Conservation (phyloP, 352 stramenopile genomes). For the Plasmopara viticola region DNA sequence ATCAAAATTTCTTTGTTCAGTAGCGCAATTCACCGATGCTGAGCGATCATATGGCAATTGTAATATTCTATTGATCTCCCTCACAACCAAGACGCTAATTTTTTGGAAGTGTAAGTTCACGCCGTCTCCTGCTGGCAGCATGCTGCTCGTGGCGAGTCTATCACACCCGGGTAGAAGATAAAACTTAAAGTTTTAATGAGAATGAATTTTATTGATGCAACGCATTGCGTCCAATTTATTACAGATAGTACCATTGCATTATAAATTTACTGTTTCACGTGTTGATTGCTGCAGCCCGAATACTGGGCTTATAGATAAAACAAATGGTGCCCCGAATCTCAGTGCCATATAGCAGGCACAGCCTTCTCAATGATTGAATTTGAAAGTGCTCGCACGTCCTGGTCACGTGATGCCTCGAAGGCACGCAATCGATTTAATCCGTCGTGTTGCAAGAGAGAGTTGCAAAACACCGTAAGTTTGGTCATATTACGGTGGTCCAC, state of each 20-base stretch:
- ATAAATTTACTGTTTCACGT: not conserved
- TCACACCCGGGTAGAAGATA: slow-evolving; percentile 20
- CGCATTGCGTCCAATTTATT: not conserved
- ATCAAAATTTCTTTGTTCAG: slow-evolving; percentile 35
- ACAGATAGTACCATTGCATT: not conserved
- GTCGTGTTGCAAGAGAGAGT: slow-evolving; percentile 69
- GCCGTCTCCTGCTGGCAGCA: slow-evolving; percentile 37
- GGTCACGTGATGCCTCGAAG: slow-evolving; percentile 44
- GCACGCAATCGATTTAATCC: slow-evolving; percentile 56
- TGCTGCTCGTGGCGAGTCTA: slow-evolving; percentile 47
- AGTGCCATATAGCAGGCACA: slow-evolving; percentile 78
- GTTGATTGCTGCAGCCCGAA: not conserved
- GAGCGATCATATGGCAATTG: slow-evolving; percentile 46
- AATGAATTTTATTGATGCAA: not conserved
- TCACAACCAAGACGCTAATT: slow-evolving; percentile 41
- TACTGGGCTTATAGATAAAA: slow-evolving; percentile 13
- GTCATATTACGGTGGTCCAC: slow-evolving; percentile 66
- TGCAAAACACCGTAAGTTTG: slow-evolving; percentile 81
- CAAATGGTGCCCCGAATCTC: slow-evolving; percentile 1
- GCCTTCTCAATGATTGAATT: slow-evolving; percentile 80
- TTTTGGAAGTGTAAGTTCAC: slow-evolving; percentile 58
- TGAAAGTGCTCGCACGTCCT: slow-evolving; percentile 47
- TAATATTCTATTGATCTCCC: slow-evolving; percentile 34
- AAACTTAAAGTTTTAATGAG: not conserved
- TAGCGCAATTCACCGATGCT: slow-evolving; percentile 40